phyloP scores from a whole-genome alignment of 75 land plant genomes.

The Pinus albicaulis region DNA sequence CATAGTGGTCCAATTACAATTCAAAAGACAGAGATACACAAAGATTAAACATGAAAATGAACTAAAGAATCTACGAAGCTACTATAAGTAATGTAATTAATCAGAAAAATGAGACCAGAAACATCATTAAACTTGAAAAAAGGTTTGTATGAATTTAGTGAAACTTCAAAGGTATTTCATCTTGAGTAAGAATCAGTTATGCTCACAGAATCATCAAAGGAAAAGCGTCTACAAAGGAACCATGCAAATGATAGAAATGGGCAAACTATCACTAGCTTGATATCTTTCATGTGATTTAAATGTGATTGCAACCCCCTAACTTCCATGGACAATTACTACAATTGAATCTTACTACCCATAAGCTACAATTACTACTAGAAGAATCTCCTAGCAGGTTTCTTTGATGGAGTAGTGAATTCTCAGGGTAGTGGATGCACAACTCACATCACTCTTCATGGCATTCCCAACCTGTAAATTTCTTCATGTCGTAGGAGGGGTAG shows the following conservation, averaged over 20 bases:
- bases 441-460: no score
- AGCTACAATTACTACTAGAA: no score
- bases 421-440: no score
- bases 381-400: no score
- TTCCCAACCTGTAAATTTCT: no score
- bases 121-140: not conserved
- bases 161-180: not conserved
- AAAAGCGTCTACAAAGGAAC: not conserved
- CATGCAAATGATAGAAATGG: not conserved
- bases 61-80: not conserved
- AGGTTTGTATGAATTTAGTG: not conserved
- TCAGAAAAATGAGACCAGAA: not conserved
- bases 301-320: no score
- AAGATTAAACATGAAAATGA: not conserved
- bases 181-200: not conserved
- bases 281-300: no score
- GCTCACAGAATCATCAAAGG: not conserved
- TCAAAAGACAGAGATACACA: not conserved
- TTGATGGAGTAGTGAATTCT: no score
- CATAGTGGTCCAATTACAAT: not conserved
- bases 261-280: not conserved
- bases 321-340: no score
- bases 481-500: no score
- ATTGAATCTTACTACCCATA: no score
- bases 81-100: not conserved